Conservation (phyloP, 192 early-diverging fungal genomes). For the Gryganskiella cystojenkinii region DNA sequence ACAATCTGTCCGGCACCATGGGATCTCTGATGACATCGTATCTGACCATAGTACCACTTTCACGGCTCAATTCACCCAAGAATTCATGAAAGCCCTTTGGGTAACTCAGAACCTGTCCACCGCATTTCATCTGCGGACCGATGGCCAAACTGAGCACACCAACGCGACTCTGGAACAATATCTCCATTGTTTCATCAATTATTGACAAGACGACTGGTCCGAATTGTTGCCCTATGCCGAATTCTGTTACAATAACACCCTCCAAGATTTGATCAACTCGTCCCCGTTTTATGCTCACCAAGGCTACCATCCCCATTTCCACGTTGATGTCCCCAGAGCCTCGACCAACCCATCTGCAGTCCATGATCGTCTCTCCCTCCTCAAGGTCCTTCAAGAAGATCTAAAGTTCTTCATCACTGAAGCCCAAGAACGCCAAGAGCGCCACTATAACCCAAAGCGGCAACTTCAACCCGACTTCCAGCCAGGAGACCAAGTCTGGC, state of each 20-base stretch:
- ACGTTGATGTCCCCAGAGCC: neutral
- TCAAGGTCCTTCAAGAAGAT: slow-evolving; percentile 9
- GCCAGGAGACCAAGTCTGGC: no score
- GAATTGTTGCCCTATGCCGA: slow-evolving; percentile 52
- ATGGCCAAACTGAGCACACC: slow-evolving; percentile 55
- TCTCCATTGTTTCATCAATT: slow-evolving; percentile 46
- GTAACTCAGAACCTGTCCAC: slow-evolving; percentile 48
- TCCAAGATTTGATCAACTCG: slow-evolving; percentile 13
- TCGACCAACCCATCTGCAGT: neutral
- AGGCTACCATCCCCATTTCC: slow-evolving; percentile 48
- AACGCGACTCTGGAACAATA: slow-evolving; percentile 55
- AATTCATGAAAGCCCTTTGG: slow-evolving; percentile 18
- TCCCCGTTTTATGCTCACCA: slow-evolving; percentile 44
- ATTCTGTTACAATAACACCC: slow-evolving; percentile 65
- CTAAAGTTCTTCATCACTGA: slow-evolving; percentile 6
- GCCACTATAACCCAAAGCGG: no score
- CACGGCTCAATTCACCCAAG: slow-evolving; percentile 50
- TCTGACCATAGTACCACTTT: slow-evolving; percentile 57
- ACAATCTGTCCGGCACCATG: slow-evolving; percentile 13
- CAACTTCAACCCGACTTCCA: no score
- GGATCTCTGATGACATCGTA: slow-evolving; percentile 53
- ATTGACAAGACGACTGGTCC: slow-evolving; percentile 57
- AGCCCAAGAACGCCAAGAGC: no score
- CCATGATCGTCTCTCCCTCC: neutral
- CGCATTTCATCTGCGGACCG: slow-evolving; percentile 50